A percentile compares a stretch with the other conserved stretches of the same genome.
Conservation (phyloP, 2,329 filamentous ascomycete genomes). For the Verticillium zaregamsianum region DNA sequence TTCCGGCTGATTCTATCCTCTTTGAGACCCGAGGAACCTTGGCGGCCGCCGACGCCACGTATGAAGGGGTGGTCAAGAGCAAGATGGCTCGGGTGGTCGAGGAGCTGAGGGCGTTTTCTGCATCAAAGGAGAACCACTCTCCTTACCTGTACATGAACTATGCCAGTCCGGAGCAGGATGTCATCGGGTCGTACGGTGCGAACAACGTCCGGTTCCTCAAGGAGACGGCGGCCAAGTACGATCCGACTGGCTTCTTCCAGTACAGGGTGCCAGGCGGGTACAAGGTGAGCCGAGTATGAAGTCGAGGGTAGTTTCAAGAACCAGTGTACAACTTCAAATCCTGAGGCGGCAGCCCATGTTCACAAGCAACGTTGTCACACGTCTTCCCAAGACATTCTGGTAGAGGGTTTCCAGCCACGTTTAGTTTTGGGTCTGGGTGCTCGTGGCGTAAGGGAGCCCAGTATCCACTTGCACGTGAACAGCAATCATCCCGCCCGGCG, state of each 20-base stretch:
- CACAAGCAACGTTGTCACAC: no score
- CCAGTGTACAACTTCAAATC: no score
- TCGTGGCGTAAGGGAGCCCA: background rate
- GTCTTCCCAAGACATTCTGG: no score
- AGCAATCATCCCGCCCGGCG: background rate
- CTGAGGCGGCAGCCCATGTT: no score
- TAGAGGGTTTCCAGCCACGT: no score
- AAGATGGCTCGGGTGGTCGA: background rate
- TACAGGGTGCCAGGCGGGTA: constrained; percentile 2
- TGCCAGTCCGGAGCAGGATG: constrained; percentile 6
- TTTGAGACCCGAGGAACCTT: constrained; percentile 1
- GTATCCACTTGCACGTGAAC: background rate
- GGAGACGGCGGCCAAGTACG: constrained; percentile 6
- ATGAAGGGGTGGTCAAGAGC: background rate
- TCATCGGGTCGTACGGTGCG: constrained; percentile 2
- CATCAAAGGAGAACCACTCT: constrained; percentile 3
- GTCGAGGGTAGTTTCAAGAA: background rate
- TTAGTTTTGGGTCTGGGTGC: no score
- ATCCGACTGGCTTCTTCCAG: constrained; percentile 20
- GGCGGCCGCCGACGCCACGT: background rate
- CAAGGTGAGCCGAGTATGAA: background rate
- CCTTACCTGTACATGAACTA: constrained; percentile 8
- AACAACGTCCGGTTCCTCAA: constrained; percentile 4
- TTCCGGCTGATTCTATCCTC: constrained; percentile 3
- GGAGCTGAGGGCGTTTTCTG: constrained; percentile 4